Base-by-base conservation (phyloP, 2,329 filamentous ascomycete species). In the Colletotrichum plurivorum region DNA sequence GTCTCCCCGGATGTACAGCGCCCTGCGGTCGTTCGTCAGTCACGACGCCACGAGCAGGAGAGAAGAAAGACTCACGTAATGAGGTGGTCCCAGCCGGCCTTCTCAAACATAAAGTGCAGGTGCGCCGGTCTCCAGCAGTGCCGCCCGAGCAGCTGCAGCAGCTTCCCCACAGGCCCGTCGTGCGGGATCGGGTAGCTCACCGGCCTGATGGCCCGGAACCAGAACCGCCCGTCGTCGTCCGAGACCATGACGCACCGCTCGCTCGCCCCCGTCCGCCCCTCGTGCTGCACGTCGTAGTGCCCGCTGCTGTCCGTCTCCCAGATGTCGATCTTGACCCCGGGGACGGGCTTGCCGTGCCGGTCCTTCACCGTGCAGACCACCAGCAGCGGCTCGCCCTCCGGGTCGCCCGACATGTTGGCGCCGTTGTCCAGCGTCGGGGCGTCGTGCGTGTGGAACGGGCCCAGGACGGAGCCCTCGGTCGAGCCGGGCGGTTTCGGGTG, bases 51-150 rank as follows among this genome's bases (percentile, higher is more conserved):
- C 13, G 20, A n/a, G 16, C 0, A 16, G 13, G n/a, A 41, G 2
- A 12, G 7, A 39, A 31, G 27, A 2, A 36, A n/a, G 39, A 90
- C 90, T 72, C 84, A 95, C 93, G 94, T 97, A 76, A 96, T 92
- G 74, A 97, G 80, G 77, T 92, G 88, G 82, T 97, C 94, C 82
- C 88, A 94, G 0, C 93, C 92, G 41, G 85, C 79, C 83, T 94
- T 94, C 77, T 91, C 89, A 81, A 97, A 94, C 93, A 97, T 96
- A 75, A 96, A 96, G 79, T 96, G 93, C 85, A 95, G 88, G 79
- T 96, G 93, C 20, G 90, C 88, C 1, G 93, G 94, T 60, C 94
- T 83, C 83, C 90, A 95, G 64, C 90, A 89, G 81, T 96, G 94
- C n/a, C 94, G 84, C n/a, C 87, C 85, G 74, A 96, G 77, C 75